Evolutionary conservation across 2,329 filamentous ascomycete genomes (phyloP), one percentile per base, ranked within the genome.

Genomic region (Rhytidhysteron rufulum): DNA sequence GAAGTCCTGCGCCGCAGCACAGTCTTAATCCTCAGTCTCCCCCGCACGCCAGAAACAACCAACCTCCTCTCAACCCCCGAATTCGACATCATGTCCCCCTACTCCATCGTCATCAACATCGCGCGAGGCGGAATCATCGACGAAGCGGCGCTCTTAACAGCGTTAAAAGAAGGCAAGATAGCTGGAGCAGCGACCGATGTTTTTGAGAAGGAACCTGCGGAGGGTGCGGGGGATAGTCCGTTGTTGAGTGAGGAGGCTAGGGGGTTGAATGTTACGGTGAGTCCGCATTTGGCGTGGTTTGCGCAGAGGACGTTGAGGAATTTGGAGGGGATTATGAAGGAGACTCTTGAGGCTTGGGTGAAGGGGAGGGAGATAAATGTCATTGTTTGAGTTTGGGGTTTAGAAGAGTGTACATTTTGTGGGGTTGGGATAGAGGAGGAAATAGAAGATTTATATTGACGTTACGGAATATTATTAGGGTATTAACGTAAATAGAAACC

Each of bases 271-370:
- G 54, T 80, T 43, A 68, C 75, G 0, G 48, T 76, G 30, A 74
- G 66, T 34, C 74, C 75, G 15, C 76, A 80, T 58, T 45, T 77
- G 29, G 75, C 77, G 1, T 79, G 75, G 75, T 71, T 69, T 47
- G 68, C 73, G 1, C 63, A 67, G 34, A 67, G 60, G 47, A 78
- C 73, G 4, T 60, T 72, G 42, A 58, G 66, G 32, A 76, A 71
- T 29, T 66, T 76, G 31, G 62, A 65, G 10, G 55, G 58, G 22
- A 65, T 70, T 13, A 46, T 73, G 27, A 72, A 68, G 48, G 56
- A 63, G 25, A 77, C 73, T 22, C 60, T 78, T 8, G 74, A 77
- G 49, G 66, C 48, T 1, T 75, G 69, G 59, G 60, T 57, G 20
- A 54, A 44, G 40, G 73, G 62, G 39, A 67, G 57, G 19, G 57